A percentile compares a stretch with the other conserved stretches of the same genome.
Evolutionary conservation across 306 rosid species (phyloP).

Genomic region (Vigna nakashimae): DNA sequence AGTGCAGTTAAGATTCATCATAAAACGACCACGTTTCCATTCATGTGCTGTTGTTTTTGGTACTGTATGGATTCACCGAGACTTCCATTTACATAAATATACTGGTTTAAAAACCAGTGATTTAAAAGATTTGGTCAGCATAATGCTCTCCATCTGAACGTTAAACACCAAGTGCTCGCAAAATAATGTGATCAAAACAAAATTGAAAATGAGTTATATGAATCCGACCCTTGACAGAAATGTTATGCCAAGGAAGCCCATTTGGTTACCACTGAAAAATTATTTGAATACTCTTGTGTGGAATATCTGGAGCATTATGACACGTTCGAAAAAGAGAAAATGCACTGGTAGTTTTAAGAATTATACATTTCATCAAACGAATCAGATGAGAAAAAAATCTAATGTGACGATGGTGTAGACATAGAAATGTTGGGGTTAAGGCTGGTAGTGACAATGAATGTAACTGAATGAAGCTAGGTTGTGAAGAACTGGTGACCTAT

Average conservation of each 20-base stretch:
- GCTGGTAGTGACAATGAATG: not conserved
- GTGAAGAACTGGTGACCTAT: not conserved
- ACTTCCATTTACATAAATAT: not conserved
- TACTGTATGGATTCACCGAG: not conserved
- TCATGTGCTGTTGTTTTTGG: not conserved
- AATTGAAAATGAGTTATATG: too few species aligned
- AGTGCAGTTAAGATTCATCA: not conserved
- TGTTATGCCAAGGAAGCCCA: too few species aligned
- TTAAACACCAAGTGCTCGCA: not conserved
- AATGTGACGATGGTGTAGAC: not conserved
- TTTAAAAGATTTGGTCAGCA: not conserved
- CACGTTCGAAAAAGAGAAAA: not conserved
- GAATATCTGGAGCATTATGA: not conserved
- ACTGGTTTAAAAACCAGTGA: not conserved
- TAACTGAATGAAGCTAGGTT: not conserved
- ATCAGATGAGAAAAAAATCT: too few species aligned
- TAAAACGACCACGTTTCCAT: too few species aligned
- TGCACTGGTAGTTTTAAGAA: not conserved
- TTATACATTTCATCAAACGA: not conserved
- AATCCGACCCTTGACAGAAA: too few species aligned
- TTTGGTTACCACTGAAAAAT: too few species aligned
- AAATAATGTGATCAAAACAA: constrained; percentile 21
- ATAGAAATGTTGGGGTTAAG: constrained; percentile 27
- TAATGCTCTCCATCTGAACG: not conserved
- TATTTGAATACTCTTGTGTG: not conserved